These are phyloP conservation scores for Lepidium sativum DNA, from an alignment of 345 rosid species.

Conservation along the genomic window DNA sequence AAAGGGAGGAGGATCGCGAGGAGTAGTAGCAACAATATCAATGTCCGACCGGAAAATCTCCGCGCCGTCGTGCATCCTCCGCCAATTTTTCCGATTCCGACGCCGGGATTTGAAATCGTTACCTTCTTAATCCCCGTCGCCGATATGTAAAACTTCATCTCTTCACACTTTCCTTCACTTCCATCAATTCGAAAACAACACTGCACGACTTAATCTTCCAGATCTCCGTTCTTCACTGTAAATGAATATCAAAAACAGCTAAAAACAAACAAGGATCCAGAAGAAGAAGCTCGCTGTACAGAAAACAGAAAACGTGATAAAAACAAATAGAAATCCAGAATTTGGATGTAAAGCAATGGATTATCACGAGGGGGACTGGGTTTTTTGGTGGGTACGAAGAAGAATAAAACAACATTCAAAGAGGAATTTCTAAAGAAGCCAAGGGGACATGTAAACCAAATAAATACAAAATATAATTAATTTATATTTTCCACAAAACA, in stretches of 20 bases:
- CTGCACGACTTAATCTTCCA: neutral
- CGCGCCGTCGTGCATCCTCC: conserved; percentile 34
- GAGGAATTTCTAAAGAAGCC: conserved; percentile 21
- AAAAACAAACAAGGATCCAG: neutral
- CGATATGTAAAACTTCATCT: conserved; percentile 68
- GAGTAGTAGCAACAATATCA: conserved; percentile 40
- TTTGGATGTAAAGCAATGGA: neutral
- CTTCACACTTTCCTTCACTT: conserved; percentile 12
- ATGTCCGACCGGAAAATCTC: conserved; percentile 45
- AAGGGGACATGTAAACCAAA: conserved; percentile 12
- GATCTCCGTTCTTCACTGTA: conserved; percentile 7
- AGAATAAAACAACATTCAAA: conserved; percentile 8
- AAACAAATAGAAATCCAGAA: neutral
- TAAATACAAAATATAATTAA: neutral
- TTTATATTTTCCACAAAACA: neutral
- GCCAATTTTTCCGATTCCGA: conserved; percentile 30
- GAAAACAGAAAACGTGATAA: neutral
- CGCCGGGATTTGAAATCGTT: conserved; percentile 40
- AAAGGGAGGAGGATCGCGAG: conserved; percentile 57
- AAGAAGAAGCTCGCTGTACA: neutral
- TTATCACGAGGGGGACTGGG: neutral
- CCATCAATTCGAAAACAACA: conserved; percentile 28
- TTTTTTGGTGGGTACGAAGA: conserved; percentile 18
- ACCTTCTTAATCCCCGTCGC: conserved; percentile 60
- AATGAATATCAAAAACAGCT: neutral